phyloP scores from a whole-genome alignment of 306 rosid genomes.

The Boehmeria nivea region DNA sequence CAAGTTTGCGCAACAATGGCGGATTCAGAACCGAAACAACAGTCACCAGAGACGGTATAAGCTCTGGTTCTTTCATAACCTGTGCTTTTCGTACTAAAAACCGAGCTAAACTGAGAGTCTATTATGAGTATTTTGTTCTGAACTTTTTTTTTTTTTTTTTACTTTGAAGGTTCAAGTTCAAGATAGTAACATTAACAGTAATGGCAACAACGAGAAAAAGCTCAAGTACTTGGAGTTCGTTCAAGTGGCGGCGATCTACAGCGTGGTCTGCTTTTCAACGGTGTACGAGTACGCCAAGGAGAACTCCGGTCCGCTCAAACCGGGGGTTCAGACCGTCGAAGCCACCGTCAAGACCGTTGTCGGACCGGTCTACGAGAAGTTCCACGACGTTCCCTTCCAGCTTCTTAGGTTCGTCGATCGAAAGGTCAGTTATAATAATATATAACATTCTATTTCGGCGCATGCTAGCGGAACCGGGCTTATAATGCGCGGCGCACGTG shows the following conservation, averaged over 20 bases:
- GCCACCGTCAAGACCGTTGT: slow-evolving; percentile 38
- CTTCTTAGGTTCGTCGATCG: slow-evolving; percentile 40
- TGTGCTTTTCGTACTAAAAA: neutral
- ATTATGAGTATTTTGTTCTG: neutral
- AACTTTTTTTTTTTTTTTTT: neutral
- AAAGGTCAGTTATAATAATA: slow-evolving; percentile 24
- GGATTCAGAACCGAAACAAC: slow-evolving; percentile 21
- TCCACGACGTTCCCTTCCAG: slow-evolving; percentile 41
- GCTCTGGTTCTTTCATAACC: neutral
- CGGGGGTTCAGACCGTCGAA: slow-evolving; percentile 46
- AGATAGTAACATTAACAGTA: neutral
- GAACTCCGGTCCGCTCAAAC: slow-evolving; percentile 43
- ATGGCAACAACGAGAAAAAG: slow-evolving; percentile 9
- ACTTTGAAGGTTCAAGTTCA: slow-evolving; percentile 15
- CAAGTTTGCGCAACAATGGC: slow-evolving; percentile 20
- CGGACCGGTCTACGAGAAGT: slow-evolving; percentile 45
- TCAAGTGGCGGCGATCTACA: slow-evolving; percentile 39
- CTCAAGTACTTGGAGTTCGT: slow-evolving; percentile 45
- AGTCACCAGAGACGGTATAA: slow-evolving; percentile 15
- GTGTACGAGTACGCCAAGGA: slow-evolving; percentile 45
- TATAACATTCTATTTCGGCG: neutral
- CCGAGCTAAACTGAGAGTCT: neutral
- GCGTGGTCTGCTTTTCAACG: slow-evolving; percentile 24
- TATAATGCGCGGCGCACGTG: neutral
- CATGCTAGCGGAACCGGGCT: too few relatives aligned